A percentile compares a stretch with the other conserved stretches of the same genome.
Evolutionary conservation across 2,329 filamentous ascomycete genomes (phyloP).

Genomic region (Cytospora chrysosperma): DNA sequence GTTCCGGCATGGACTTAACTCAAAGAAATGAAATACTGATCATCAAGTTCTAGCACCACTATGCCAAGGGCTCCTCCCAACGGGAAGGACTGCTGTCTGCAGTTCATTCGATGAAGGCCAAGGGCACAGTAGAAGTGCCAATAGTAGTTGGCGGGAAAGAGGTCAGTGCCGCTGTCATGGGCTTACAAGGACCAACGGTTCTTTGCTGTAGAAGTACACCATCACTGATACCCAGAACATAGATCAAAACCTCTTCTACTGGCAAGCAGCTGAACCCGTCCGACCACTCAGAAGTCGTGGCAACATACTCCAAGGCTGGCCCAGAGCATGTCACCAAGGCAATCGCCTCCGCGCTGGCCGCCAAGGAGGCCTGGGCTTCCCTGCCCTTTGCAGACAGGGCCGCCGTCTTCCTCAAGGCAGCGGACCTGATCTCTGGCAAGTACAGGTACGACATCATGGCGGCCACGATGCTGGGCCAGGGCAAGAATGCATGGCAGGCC

Average conservation of each 20-base stretch:
- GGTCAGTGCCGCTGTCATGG: constrained; percentile 47
- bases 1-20: background rate
- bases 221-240: constrained; percentile 26
- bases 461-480: constrained; percentile 91
- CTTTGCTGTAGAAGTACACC: background rate
- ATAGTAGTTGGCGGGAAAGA: constrained; percentile 81
- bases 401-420: constrained; percentile 92
- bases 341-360: constrained; percentile 81
- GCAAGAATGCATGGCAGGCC: constrained; percentile 99
- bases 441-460: constrained; percentile 98
- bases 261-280: constrained; percentile 79
- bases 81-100: constrained; percentile 74
- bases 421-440: constrained; percentile 84
- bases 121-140: constrained; percentile 73
- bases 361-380: constrained; percentile 81
- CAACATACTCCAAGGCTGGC: constrained; percentile 81
- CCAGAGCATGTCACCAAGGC: constrained; percentile 72
- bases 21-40: background rate
- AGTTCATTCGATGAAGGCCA: constrained; percentile 66
- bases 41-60: constrained; percentile 69
- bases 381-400: constrained; percentile 89
- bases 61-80: constrained; percentile 78
- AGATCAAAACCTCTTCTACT: constrained; percentile 66
- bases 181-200: background rate
- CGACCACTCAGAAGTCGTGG: constrained; percentile 72